These are phyloP conservation scores for Lentinula edodes DNA, from an alignment of 768 basidiomycete genomes.

Conservation along the genomic window DNA sequence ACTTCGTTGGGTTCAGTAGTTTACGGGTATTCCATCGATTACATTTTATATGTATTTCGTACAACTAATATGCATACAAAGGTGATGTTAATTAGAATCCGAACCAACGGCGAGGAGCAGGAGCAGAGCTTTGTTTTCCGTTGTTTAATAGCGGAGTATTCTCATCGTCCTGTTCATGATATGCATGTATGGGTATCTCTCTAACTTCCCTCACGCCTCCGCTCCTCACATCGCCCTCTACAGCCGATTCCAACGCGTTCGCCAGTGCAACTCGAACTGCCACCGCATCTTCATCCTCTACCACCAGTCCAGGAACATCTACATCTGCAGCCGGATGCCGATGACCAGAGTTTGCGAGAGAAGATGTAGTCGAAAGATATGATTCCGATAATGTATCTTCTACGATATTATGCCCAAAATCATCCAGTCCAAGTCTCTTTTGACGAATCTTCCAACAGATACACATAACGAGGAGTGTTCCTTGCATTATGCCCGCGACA, in stretches of 20 bases:
- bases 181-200: neutral
- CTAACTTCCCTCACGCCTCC: slow-evolving; percentile 10
- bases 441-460: slow-evolving; percentile 82
- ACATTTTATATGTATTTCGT: no score
- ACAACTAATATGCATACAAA: neutral
- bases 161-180: neutral
- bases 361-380: neutral
- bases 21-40: no score
- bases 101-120: neutral
- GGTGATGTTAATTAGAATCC: neutral
- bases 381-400: neutral
- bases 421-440: slow-evolving; percentile 68
- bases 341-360: neutral
- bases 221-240: slow-evolving; percentile 15
- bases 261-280: slow-evolving; percentile 15
- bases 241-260: slow-evolving; percentile 17
- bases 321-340: slow-evolving; percentile 8
- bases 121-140: neutral
- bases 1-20: no score
- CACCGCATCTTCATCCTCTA: slow-evolving; percentile 15
- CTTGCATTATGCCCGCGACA: slow-evolving; percentile 82
- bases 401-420: slow-evolving; percentile 68
- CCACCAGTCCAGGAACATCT: slow-evolving; percentile 16
- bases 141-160: neutral
- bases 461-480: slow-evolving; percentile 78